Evolutionary conservation across 2,329 filamentous ascomycete species (phyloP).

Genomic region (Epicoccum sorghinum): DNA sequence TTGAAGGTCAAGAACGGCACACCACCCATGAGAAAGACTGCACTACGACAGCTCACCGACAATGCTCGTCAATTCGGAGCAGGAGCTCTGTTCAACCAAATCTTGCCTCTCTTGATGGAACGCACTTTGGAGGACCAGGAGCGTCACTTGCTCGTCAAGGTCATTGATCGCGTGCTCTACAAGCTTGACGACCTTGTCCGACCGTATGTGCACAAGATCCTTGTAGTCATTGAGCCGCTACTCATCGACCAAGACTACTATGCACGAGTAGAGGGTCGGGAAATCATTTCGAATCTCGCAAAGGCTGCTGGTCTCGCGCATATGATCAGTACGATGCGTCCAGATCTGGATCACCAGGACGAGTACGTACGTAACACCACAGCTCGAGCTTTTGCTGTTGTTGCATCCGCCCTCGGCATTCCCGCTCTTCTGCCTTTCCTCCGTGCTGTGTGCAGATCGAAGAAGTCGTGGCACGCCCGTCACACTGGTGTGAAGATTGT

Average conservation of each 20-base stretch:
- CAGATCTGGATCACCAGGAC: slow-evolving; percentile 97
- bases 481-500: slow-evolving; percentile 99
- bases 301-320: slow-evolving; percentile 96
- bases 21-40: slow-evolving; percentile 97
- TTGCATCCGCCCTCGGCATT: slow-evolving; percentile 94
- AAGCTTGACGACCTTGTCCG: slow-evolving; percentile 96
- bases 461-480: slow-evolving; percentile 98
- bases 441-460: slow-evolving; percentile 92
- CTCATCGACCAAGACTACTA: slow-evolving; percentile 99
- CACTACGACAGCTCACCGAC: slow-evolving; percentile 93
- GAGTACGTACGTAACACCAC: slow-evolving; percentile 99
- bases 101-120: slow-evolving; percentile 95
- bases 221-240: slow-evolving; percentile 98
- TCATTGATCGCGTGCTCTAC: slow-evolving; percentile 97
- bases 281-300: slow-evolving; percentile 97
- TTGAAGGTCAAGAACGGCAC: slow-evolving; percentile 99
- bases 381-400: slow-evolving; percentile 93
- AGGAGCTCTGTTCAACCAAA: slow-evolving; percentile 94
- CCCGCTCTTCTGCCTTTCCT: slow-evolving; percentile 94
- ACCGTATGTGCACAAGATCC: slow-evolving; percentile 96
- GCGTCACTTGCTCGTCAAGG: slow-evolving; percentile 96
- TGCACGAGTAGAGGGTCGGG: slow-evolving; percentile 93
- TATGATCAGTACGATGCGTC: slow-evolving; percentile 99
- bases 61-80: slow-evolving; percentile 97
- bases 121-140: slow-evolving; percentile 98